Evolutionary conservation across 1,139 yeast genomes (phyloP), one percentile per base, ranked within the genome.

Genomic region (Entelexis paramagnoliae): DNA sequence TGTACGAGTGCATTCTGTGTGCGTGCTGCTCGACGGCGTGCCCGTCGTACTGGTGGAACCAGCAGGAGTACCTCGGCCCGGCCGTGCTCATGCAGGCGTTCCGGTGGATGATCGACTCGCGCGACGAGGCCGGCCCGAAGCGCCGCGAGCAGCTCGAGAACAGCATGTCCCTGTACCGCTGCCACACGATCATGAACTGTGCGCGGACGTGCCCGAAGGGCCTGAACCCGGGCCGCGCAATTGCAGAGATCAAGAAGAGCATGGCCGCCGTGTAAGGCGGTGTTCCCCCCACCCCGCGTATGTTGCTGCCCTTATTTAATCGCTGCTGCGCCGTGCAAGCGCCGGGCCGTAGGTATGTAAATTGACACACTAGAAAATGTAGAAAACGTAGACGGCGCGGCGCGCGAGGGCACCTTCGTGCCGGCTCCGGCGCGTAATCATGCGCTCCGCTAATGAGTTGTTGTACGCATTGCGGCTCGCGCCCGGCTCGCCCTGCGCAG

Each of bases 11-110:
- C 76, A 91, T 91, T 64, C 77, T 91, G 67, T 91, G 98, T 76
- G 98, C 98, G 28, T 91, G 98, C 74, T 91, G 98, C 73, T 89
- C 97, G 38, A 93, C 99, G 49, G 81, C 98, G 33, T 91, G 99
- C 76, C 98, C 99, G 51, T 88, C 97, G 8, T 93, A 93, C 78
- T 93, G 99, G 98, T 93, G 99, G 99, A 93, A 93, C 74, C 96
- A 88, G 73, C 95, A 89, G 72, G 95, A 93, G 75, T 93, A 93
- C 73, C 76, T 93, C 64, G 98, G 98, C 54, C 97, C 98, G 34
- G 97, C 97, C 29, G 97, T 91, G 55, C 79, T 91, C 70, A 86
- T 91, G 96, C 98, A 91, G 76, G 96, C 97, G 54, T 91, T 82
- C 78, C 82, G 98, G 76, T 91, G 98, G 98, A 81, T 91, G 77